Conservation (phyloP, 2,329 filamentous ascomycete genomes). For the Aspergillus pseudoterreus region DNA sequence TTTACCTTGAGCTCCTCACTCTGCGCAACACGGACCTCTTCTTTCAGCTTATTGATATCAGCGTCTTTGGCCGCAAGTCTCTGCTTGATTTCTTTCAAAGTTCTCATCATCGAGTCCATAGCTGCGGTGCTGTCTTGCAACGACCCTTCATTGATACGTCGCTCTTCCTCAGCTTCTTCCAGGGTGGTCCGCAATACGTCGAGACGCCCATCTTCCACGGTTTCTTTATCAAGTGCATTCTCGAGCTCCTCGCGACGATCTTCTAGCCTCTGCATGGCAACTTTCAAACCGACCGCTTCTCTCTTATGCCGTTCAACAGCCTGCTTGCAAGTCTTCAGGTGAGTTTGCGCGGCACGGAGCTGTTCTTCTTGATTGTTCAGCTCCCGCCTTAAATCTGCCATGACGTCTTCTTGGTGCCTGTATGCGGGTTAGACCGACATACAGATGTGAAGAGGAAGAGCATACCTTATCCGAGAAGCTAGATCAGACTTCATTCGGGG, state of each 20-base stretch:
- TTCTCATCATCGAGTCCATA: constrained; percentile 42
- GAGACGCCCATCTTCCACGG: constrained; percentile 63
- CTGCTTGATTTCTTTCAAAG: constrained; percentile 34
- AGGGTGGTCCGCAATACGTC: constrained; percentile 58
- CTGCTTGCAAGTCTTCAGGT: constrained; percentile 48
- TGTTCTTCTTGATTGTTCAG: constrained; percentile 51
- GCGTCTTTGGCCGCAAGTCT: constrained; percentile 30
- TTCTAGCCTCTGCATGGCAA: constrained; percentile 57
- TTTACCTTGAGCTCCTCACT: constrained; percentile 50
- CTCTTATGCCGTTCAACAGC: constrained; percentile 50
- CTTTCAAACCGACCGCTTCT: constrained; percentile 47
- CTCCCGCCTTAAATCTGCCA: constrained; percentile 55
- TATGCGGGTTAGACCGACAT: not conserved
- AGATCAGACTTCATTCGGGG: constrained; percentile 79
- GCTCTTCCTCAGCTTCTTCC: constrained; percentile 51
- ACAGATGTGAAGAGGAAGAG: constrained; percentile 8
- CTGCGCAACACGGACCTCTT: constrained; percentile 54
- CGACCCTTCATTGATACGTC: constrained; percentile 39
- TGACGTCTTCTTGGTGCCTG: constrained; percentile 45
- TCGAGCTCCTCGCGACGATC: constrained; percentile 64
- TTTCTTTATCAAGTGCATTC: constrained; percentile 57
- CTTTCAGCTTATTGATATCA: constrained; percentile 32
- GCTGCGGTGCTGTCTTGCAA: constrained; percentile 48
- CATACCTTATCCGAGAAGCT: constrained; percentile 60
- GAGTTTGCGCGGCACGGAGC: constrained; percentile 46